Evolutionary conservation across 2,329 filamentous ascomycete species (phyloP).

Genomic region (Lachnellula willkommii): DNA sequence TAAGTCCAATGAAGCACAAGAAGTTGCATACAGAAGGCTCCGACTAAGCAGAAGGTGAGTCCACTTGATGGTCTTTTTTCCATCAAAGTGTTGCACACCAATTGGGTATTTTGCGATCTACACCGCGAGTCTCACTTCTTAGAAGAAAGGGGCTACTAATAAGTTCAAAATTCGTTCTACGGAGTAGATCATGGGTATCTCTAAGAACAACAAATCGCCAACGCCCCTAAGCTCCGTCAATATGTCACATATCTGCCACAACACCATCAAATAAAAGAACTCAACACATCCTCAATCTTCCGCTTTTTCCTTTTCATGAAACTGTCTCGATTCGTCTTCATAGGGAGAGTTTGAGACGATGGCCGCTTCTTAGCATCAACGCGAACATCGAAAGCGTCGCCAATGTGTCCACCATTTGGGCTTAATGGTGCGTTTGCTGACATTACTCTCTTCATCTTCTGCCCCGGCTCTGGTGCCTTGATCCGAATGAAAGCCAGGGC

Average conservation of each 20-base stretch:
- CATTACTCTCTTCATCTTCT: not conserved
- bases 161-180: too few species aligned
- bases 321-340: constrained; percentile 1
- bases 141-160: too few species aligned
- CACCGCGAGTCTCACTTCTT: too few species aligned
- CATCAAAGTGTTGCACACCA: too few species aligned
- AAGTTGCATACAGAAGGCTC: too few species aligned
- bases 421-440: not conserved
- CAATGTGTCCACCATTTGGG: not conserved
- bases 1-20: too few species aligned
- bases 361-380: not conserved
- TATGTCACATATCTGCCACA: not conserved
- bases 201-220: not conserved
- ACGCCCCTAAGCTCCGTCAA: not conserved
- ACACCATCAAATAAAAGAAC: constrained; percentile 16
- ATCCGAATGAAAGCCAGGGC: constrained; percentile 14
- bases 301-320: constrained; percentile 19
- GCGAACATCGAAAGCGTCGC: not conserved
- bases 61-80: too few species aligned
- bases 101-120: too few species aligned
- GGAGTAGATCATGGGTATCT: not conserved
- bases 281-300: constrained; percentile 20
- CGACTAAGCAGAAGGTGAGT: too few species aligned
- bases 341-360: not conserved
- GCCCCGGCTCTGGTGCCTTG: not conserved